Base-by-base conservation (phyloP, 108 stramenopile species). In the Fragilaria crotonensis region DNA sequence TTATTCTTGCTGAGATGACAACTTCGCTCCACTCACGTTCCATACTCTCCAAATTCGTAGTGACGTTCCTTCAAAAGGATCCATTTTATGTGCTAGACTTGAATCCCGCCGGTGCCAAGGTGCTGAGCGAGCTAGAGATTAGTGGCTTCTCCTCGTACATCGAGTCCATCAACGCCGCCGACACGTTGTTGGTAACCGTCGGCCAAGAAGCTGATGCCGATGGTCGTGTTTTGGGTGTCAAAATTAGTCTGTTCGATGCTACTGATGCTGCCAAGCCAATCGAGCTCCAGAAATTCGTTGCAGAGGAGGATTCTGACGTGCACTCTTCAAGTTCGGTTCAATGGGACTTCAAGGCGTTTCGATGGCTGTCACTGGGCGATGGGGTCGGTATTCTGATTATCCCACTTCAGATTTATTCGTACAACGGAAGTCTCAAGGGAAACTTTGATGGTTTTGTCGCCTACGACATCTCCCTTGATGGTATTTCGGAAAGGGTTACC, bases 121-220 rank as follows among this genome's bases (percentile, higher is more conserved):
- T 70, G 45, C 20, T 60, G 1, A 71, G 71, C 41, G 78, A 77
- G 53, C 59, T 79, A 23, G 55, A 79, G 18, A 60, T 83, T 20
- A 51, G 74, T 25, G 82, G 82, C 22, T 83, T 77, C 54, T 79
- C 78, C 1, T 52, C 66, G 31, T 83, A 78, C 47, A 33, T 83
- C 30, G 72, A 83, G 27, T 60, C 81, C 30, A 73, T 79, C 22
- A 75, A 73, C 32, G 49, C 7, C 18, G 63, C 68, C 22, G 62
- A 69, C 22, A 66, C 64, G 14, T 20, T 71, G 23, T 61, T 83
- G 3, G 23, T 81, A 11, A 64, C 68, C 11, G 60, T 83, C 44
- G 81, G 81, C 11, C 63, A 76, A 55, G 73, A 83, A 20, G 71
- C 81, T 5, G 65, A 73, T 33, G 65, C 59, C 9, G 17, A 54